Base-by-base conservation (phyloP, 108 stramenopile species). In the Skeletonema potamos region DNA sequence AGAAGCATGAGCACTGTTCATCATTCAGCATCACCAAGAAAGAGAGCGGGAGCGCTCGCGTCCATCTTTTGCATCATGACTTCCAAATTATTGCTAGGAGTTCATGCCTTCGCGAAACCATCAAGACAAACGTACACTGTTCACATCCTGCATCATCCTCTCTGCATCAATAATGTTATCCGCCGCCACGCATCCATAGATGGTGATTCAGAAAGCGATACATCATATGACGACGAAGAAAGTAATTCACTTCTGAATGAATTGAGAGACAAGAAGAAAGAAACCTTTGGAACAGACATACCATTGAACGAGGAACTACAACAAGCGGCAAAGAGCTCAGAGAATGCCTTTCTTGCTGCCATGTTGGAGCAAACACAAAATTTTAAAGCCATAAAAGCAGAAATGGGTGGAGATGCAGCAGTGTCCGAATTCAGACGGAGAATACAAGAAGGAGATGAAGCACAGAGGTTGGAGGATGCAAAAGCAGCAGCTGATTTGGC, bases 311-410 rank as follows among this genome's bases (percentile, higher is more conserved):
- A 77, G 2, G 70, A 71, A 57, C n/a, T 77, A 18, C 33, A 70
- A 37, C 57, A 72, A 44, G 70, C 76, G 3, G 43, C 76, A n/a
- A 13, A 65, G 34, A 37, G 72, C 26, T 70, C 76, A 24, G 76
- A 77, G 65, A 72, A 77, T 57, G 70, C 76, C 4, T 77, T 77
- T 34, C 64, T 77, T 4, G 46, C 70, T 9, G 76, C 70, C 20
- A 72, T 77, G 76, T 51, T 77, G 20, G 76, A 77, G 64, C 76
- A 77, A 22, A 64, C 70, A 5, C 28, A 62, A 17, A 41, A 62
- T 30, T 76, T 76, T 48, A 62, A 64, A 51, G 41, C 62, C 55
- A 44, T 76, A 2, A 76, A 76, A 48, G 48, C 41, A 54, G 69
- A 76, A 15, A 3, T 54, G 12, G 74, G 74, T 15, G 51, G 54